phyloP scores from a whole-genome alignment of 352 stramenopile genomes.

The Phytopythium sindhum region DNA sequence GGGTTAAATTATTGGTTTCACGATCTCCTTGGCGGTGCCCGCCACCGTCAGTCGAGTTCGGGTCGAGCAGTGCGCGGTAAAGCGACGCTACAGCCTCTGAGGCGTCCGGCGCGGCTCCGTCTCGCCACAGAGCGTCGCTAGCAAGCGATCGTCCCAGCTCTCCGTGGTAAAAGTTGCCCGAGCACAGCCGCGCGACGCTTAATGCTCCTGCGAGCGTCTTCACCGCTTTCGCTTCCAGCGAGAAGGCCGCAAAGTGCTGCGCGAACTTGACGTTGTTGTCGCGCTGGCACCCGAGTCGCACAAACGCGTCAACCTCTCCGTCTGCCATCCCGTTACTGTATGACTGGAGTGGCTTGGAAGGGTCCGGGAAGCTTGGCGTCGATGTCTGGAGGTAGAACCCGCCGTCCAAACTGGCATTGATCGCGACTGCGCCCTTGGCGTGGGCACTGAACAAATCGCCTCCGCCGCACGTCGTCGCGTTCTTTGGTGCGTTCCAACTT shows the following conservation, averaged over 20 bases:
- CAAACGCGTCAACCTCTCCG: constrained; percentile 32
- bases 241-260: constrained; percentile 70
- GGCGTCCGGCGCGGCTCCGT: constrained; percentile 28
- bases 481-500: not conserved
- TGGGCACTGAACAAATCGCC: constrained; percentile 64
- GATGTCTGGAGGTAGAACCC: constrained; percentile 77
- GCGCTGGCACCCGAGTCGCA: constrained; percentile 61
- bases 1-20: not conserved
- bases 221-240: constrained; percentile 39
- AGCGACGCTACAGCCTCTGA: constrained; percentile 24
- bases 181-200: constrained; percentile 64
- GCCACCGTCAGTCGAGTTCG: constrained; percentile 3
- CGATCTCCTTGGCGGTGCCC: not conserved
- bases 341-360: constrained; percentile 16
- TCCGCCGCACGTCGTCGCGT: constrained; percentile 34
- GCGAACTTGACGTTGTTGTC: constrained; percentile 80
- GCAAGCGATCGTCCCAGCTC: constrained; percentile 34
- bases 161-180: constrained; percentile 55
- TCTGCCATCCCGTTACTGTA: not conserved
- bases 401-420: constrained; percentile 18
- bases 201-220: constrained; percentile 38
- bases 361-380: constrained; percentile 75
- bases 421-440: constrained; percentile 48
- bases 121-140: constrained; percentile 32
- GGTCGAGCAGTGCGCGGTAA: constrained; percentile 49